Evolutionary conservation across 768 basidiomycete genomes (phyloP), one percentile per base, ranked within the genome.

Genomic region (Rhizopogon roseolus): DNA sequence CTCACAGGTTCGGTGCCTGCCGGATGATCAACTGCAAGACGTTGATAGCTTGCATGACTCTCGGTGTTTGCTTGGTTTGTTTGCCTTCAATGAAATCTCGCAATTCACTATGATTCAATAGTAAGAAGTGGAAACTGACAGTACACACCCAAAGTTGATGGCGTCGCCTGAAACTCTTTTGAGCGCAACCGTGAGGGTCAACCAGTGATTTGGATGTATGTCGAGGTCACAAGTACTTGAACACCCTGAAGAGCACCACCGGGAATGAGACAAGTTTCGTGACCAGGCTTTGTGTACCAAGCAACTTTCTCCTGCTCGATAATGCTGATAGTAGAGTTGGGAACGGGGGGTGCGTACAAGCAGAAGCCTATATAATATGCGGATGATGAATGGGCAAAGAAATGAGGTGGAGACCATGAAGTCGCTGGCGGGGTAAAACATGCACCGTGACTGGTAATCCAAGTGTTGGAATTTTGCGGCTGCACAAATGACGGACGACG

Each of bases 231-330:
- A 55, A 86, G 79, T 60, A 80, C 76, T 69, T 92, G 88, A 1
- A 87, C 74, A 54, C 85, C 90, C 0, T 67, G 65, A 27, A 92
- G 65, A 25, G 88, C 76, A 27, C 84, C 85, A 0, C 58, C 68
- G 6, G 87, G 86, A 25, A 93, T 88, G 48, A 86, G 62, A 54
- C 90, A 86, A 2, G 87, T 81, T 1, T 91, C 90, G 54, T 78
- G 76, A 4, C 78, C 79, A 0, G 77, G 66, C 66, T 84, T 80
- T 11, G 82, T 79, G 67, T 90, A 94, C 77, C 80, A 94, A 1
- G 87, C 82, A 19, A 93, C 85, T 60, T 80, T 84, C 50, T 75
- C 70, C 25, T 76, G 82, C 64, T 93, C 92, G 8, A 77, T 76
- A 57, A 87, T 78, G 44, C 78, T 85, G 40, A 93, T 84, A 11